phyloP scores from a whole-genome alignment of 2,329 filamentous ascomycete genomes.

The Colletotrichum neosansevieriae region DNA sequence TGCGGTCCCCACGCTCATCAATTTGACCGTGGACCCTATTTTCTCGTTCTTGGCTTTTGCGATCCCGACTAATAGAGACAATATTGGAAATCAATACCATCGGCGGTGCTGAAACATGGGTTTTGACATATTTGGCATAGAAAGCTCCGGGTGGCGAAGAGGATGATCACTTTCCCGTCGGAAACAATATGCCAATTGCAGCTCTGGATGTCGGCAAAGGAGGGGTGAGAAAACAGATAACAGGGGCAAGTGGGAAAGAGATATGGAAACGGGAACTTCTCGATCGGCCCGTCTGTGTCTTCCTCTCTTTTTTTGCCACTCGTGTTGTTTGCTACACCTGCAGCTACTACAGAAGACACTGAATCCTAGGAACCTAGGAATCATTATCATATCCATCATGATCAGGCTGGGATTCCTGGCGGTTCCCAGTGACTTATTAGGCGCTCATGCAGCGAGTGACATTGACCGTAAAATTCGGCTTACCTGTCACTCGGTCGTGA shows the following conservation, averaged over 20 bases:
- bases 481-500: no score
- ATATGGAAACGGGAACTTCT: no score
- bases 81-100: neutral
- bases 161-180: neutral
- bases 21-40: neutral
- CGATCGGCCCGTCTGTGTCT: neutral
- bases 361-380: neutral
- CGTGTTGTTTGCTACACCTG: neutral
- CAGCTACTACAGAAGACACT: neutral
- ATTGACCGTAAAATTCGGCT: no score
- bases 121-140: neutral
- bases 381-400: neutral
- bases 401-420: neutral
- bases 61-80: neutral
- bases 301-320: neutral
- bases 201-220: neutral
- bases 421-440: no score
- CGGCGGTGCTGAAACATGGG: neutral
- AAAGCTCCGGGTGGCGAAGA: conserved; percentile 13
- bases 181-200: conserved; percentile 2
- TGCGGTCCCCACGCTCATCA: neutral
- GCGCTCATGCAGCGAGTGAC: no score
- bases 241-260: no score
- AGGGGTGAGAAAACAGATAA: neutral
- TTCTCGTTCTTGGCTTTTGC: neutral